Conservation (phyloP, 768 basidiomycete species). For the Auricularia sp. region DNA sequence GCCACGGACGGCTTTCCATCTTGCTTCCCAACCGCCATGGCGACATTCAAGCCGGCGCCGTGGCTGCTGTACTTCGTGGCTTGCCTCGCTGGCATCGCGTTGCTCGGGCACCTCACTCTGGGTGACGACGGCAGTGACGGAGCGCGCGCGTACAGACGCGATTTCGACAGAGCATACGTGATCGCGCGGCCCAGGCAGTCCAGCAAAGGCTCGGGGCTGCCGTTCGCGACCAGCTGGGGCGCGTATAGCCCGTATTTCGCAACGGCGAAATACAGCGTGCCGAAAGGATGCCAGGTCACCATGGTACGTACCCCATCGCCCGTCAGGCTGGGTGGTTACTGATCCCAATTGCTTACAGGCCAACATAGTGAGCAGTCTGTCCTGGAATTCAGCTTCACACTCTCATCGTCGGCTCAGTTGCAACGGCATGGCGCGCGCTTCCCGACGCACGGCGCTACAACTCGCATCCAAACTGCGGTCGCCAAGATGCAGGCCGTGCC, state of each 20-base stretch:
- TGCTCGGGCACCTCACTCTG: too few relatives aligned
- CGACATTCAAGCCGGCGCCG: too few relatives aligned
- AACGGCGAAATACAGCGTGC: constrained; percentile 31
- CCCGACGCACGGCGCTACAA: constrained; percentile 45
- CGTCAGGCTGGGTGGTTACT: too few relatives aligned
- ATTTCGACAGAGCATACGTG: background rate
- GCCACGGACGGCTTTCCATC: too few relatives aligned
- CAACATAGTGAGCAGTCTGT: constrained; percentile 49
- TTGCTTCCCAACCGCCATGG: too few relatives aligned
- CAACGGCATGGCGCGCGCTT: constrained; percentile 75
- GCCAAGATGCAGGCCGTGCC: constrained; percentile 41
- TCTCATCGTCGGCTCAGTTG: constrained; percentile 32
- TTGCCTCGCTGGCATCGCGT: too few relatives aligned
- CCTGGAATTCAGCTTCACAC: too few relatives aligned
- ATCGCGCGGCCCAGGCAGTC: background rate
- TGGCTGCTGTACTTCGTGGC: too few relatives aligned
- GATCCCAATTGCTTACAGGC: constrained; percentile 32
- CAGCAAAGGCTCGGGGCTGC: background rate
- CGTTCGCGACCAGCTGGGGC: constrained; percentile 31
- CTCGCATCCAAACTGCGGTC: constrained; percentile 36
- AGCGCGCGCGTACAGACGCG: too few relatives aligned
- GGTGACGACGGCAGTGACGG: too few relatives aligned
- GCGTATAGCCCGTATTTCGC: constrained; percentile 54
- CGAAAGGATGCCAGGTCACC: constrained; percentile 43
- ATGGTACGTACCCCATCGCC: too few relatives aligned